Conservation (phyloP, 345 rosid genomes). For the Gossypium longicalyx region DNA sequence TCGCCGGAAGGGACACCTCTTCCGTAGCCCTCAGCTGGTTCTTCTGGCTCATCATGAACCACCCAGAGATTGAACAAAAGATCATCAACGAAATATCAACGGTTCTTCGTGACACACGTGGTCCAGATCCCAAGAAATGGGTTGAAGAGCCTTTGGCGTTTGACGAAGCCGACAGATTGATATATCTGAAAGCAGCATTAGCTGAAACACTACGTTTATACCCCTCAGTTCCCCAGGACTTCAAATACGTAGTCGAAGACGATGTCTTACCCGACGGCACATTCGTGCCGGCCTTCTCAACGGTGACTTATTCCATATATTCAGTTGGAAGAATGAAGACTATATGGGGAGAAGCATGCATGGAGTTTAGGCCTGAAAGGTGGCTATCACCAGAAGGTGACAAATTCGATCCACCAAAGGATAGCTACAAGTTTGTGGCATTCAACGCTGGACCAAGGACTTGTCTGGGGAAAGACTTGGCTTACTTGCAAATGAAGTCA, state of each 20-base stretch:
- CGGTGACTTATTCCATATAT: constrained; percentile 83
- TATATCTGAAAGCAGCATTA: constrained; percentile 83
- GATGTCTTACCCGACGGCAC: constrained; percentile 83
- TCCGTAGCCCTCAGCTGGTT: constrained; percentile 95
- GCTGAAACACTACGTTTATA: constrained; percentile 83
- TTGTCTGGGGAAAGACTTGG: constrained; percentile 89
- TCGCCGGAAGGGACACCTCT: constrained; percentile 91
- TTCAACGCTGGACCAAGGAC: constrained; percentile 96
- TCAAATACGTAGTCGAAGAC: constrained; percentile 67
- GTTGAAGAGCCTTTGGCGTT: constrained; percentile 58
- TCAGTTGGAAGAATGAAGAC: constrained; percentile 83
- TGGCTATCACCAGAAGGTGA: constrained; percentile 65
- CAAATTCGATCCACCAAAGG: constrained; percentile 66
- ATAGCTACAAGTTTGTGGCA: constrained; percentile 76
- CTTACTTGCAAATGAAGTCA: constrained; percentile 87
- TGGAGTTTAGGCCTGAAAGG: constrained; percentile 73
- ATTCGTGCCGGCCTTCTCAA: constrained; percentile 70
- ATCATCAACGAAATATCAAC: constrained; percentile 54
- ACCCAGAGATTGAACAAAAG: constrained; percentile 55
- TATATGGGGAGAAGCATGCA: constrained; percentile 86
- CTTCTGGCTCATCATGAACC: constrained; percentile 83
- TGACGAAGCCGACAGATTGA: constrained; percentile 72
- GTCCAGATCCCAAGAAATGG: constrained; percentile 54
- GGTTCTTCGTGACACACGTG: constrained; percentile 65
- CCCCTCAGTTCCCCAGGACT: constrained; percentile 89